Base-by-base conservation (phyloP, 1,284 basidiomycete genomes). In the Melampsora medusae region DNA sequence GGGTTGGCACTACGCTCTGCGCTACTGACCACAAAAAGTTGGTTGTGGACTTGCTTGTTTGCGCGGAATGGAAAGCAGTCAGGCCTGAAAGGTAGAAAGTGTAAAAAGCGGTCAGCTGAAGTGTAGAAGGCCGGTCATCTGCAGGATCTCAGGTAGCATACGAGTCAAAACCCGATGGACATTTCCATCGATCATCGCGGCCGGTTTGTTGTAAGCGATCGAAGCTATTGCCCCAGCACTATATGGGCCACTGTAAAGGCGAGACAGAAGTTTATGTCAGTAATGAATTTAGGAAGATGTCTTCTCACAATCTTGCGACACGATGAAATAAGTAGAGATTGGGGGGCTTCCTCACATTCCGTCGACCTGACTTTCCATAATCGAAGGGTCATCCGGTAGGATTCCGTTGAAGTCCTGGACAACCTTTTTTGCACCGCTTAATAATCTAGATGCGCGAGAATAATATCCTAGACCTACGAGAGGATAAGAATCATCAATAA, bases 171-270 rank as follows among this genome's bases (percentile, higher is more conserved):
- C 78, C 62, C 78, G 64, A 28, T 77, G 77, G 14, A 97, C 91
- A 82, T 97, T 97, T 33, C 94, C 94, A 81, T 97, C 94, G 64
- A 97, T 86, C 91, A 94, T 92, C 17, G 93, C 91, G 12, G 88
- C 90, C 77, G 87, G 87, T 78, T 92, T 87, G 48, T 90, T 91
- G 80, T 93, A 95, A 2, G 92, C 92, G 82, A 97, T 97, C 1
- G 91, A 92, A 78, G 89, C 89, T 77, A 97, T 93, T 9, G 93
- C 93, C 25, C 93, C 92, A 33, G 90, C 89, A 69, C 79, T 77
- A 46, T 79, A 81, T 4, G 80, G 80, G 17, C 81, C 80, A 22
- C 77, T 79, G 60, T 17, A 49, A 28, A 38, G 9, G 19, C 7
- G 10, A 66, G 17, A n/a, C 16, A 14, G 9, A 14, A 42, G 9